phyloP scores from a whole-genome alignment of 1,139 yeast genomes.

The Magnusiomyces paraingens region DNA sequence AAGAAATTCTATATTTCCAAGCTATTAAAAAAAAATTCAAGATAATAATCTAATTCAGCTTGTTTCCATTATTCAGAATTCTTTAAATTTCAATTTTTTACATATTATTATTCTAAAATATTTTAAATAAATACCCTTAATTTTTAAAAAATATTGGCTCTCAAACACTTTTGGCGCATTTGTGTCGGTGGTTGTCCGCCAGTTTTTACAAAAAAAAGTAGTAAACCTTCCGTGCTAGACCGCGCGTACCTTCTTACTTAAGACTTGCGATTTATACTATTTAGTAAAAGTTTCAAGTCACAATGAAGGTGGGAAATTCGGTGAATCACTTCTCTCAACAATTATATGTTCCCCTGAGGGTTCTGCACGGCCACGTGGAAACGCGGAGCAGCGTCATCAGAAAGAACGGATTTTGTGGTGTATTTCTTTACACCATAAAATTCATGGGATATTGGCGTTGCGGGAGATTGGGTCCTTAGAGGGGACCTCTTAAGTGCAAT shows the following conservation, averaged over 20 bases:
- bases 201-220: too few relatives aligned
- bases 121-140: too few relatives aligned
- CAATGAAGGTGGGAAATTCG: slow-evolving; percentile 29
- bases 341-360: slow-evolving; percentile 12
- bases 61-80: too few relatives aligned
- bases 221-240: slow-evolving; percentile 7
- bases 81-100: too few relatives aligned
- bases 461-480: slow-evolving; percentile 24
- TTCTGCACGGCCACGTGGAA: slow-evolving; percentile 26
- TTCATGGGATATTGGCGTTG: slow-evolving; percentile 25
- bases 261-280: slow-evolving; percentile 13
- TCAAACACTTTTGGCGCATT: too few relatives aligned
- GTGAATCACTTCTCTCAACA: slow-evolving; percentile 26
- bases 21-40: too few relatives aligned
- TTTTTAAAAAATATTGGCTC: too few relatives aligned
- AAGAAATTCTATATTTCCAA: too few relatives aligned
- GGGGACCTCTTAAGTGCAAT: slow-evolving; percentile 26
- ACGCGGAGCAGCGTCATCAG: slow-evolving; percentile 28
- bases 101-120: too few relatives aligned
- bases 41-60: too few relatives aligned
- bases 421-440: slow-evolving; percentile 5
- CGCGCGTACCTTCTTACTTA: slow-evolving; percentile 29
- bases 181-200: too few relatives aligned
- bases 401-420: slow-evolving; percentile 16
- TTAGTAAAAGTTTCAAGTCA: not conserved